Conservation (phyloP, 129 eudicot species). For the Apium graveolens region DNA sequence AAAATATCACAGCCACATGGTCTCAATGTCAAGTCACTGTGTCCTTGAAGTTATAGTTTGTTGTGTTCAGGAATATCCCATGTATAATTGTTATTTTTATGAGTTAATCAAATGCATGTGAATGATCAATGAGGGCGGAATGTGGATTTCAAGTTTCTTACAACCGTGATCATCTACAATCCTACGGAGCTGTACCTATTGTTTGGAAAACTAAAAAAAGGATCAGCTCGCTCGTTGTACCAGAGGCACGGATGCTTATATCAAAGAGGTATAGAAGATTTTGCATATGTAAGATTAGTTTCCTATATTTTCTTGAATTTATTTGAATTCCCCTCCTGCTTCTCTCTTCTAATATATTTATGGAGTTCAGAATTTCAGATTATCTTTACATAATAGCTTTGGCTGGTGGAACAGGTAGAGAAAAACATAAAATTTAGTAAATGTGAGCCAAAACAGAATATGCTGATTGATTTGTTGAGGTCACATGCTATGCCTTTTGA, state of each 20-base stretch:
- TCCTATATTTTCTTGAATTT: too few species aligned
- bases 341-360: background rate
- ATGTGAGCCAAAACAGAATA: background rate
- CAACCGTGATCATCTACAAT: background rate
- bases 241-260: background rate
- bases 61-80: background rate
- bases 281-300: background rate
- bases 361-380: background rate
- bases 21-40: background rate
- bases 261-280: background rate
- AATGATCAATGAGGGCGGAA: background rate
- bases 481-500: slow-evolving; percentile 6
- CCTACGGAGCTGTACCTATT: background rate
- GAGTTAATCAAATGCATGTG: background rate
- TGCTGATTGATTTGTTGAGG: slow-evolving; percentile 6
- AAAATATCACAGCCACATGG: background rate
- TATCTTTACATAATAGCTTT: background rate
- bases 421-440: background rate
- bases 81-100: background rate
- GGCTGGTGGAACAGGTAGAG: slow-evolving; percentile 2
- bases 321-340: background rate
- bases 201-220: background rate
- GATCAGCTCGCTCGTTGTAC: background rate
- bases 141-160: background rate
- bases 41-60: background rate